phyloP scores from a whole-genome alignment of 768 basidiomycete species.

The Suillus discolor region DNA sequence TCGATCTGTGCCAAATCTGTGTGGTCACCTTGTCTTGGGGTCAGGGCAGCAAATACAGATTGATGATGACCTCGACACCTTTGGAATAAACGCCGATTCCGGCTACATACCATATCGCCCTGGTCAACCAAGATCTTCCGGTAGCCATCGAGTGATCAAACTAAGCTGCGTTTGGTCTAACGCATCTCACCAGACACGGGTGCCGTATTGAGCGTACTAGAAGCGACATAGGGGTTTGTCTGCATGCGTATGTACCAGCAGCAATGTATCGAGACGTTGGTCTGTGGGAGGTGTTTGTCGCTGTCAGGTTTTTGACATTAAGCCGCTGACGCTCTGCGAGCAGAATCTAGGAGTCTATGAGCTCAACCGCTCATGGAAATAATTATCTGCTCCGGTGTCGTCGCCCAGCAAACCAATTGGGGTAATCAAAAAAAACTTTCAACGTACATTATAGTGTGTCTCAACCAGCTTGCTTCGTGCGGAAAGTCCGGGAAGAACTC shows the following conservation, averaged over 20 bases:
- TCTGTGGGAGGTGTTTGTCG: no score
- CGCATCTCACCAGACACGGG: neutral
- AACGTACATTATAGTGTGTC: neutral
- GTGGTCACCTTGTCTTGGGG: neutral
- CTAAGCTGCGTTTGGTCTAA: neutral
- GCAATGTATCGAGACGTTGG: neutral
- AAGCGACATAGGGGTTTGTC: neutral
- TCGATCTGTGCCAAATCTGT: slow-evolving; percentile 1
- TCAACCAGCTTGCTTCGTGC: neutral
- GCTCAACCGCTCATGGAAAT: neutral
- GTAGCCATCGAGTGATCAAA: neutral
- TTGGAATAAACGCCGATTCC: slow-evolving; percentile 4
- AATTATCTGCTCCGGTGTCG: neutral
- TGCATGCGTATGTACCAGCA: neutral
- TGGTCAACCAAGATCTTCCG: slow-evolving; percentile 1
- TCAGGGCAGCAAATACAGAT: slow-evolving; percentile 6
- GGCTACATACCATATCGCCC: neutral
- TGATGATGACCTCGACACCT: slow-evolving; percentile 3
- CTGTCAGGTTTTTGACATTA: no score
- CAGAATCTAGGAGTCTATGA: neutral
- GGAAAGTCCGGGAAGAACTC: neutral
- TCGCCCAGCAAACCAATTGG: neutral
- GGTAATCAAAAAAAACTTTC: no score
- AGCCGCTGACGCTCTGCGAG: neutral
- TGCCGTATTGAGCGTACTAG: neutral